phyloP scores from a whole-genome alignment of 257 asterid genomes.

The Lavandula angustifolia region DNA sequence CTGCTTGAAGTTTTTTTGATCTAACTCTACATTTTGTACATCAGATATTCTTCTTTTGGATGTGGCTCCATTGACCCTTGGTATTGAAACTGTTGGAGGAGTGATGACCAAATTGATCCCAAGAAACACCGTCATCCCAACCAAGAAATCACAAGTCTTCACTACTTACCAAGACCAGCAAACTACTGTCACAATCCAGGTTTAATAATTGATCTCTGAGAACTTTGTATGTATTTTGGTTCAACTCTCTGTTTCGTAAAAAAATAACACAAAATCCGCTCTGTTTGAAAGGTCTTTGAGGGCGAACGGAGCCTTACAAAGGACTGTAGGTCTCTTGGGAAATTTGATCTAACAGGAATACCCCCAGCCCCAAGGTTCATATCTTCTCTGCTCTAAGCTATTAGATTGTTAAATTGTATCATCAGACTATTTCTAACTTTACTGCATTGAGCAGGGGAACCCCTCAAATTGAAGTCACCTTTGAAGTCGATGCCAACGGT shows the following conservation, averaged over 20 bases:
- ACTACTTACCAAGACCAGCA: constrained; percentile 97
- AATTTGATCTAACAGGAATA: constrained; percentile 79
- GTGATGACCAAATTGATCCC: constrained; percentile 96
- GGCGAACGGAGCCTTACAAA: constrained; percentile 92
- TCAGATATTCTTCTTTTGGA: constrained; percentile 88
- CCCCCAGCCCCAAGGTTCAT: constrained; percentile 89
- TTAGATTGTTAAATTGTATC: neutral
- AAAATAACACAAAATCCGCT: neutral
- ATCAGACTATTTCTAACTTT: neutral
- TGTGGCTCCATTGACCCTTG: constrained; percentile 90
- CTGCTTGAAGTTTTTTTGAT: too few species aligned
- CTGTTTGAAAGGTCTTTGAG: constrained; percentile 67
- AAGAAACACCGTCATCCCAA: constrained; percentile 85
- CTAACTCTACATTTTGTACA: neutral
- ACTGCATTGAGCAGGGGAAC: constrained; percentile 63
- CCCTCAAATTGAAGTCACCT: constrained; percentile 52
- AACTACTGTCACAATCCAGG: constrained; percentile 86
- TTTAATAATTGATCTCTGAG: constrained; percentile 20
- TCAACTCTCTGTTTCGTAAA: neutral
- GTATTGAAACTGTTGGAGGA: constrained; percentile 37
- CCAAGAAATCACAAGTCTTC: constrained; percentile 90
- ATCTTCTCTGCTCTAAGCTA: neutral
- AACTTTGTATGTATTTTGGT: neutral
- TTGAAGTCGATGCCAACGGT: constrained; percentile 73
- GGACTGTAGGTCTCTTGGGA: constrained; percentile 88